Conservation (phyloP, 805 yeast species). For the Wickerhamiella qilinensis region DNA sequence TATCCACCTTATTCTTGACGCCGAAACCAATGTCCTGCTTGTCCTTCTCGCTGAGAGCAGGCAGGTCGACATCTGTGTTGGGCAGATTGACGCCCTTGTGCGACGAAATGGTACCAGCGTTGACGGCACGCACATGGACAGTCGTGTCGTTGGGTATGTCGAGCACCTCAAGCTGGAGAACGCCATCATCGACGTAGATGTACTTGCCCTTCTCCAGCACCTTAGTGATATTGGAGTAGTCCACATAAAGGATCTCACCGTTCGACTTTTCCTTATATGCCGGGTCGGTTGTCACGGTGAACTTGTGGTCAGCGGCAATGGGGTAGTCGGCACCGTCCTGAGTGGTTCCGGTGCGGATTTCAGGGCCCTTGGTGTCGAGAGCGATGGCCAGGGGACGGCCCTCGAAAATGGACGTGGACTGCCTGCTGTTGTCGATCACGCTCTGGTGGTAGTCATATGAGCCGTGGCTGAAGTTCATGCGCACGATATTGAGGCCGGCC, state of each 20-base stretch:
- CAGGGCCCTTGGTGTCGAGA: conserved; percentile 98
- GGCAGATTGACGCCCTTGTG: conserved; percentile 99
- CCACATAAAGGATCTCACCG: conserved; percentile 73
- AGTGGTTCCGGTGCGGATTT: conserved; percentile 97
- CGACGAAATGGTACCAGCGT: conserved; percentile 89
- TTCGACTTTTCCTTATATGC: conserved; percentile 55
- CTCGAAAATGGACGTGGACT: conserved; percentile 74
- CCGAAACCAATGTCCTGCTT: conserved; percentile 83
- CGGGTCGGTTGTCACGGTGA: conserved; percentile 87
- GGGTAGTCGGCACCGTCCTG: conserved; percentile 64
- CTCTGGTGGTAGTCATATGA: conserved; percentile 94
- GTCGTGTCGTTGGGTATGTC: conserved; percentile 68
- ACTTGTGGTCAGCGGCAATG: conserved; percentile 70
- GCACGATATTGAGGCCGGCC: conserved; percentile 94
- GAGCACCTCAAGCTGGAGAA: conserved; percentile 80
- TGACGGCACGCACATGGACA: conserved; percentile 74
- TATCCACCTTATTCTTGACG: conserved; percentile 93
- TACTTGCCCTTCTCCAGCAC: conserved; percentile 77
- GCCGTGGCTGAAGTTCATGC: conserved; percentile 99
- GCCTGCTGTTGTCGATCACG: conserved; percentile 90
- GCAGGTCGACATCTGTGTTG: conserved; percentile 96
- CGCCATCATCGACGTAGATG: conserved; percentile 97
- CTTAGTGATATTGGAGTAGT: conserved; percentile 92
- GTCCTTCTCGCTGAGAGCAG: conserved; percentile 96
- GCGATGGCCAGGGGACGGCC: conserved; percentile 99